phyloP scores from a whole-genome alignment of 1,284 basidiomycete genomes.

The Phaffia rhodozyma region DNA sequence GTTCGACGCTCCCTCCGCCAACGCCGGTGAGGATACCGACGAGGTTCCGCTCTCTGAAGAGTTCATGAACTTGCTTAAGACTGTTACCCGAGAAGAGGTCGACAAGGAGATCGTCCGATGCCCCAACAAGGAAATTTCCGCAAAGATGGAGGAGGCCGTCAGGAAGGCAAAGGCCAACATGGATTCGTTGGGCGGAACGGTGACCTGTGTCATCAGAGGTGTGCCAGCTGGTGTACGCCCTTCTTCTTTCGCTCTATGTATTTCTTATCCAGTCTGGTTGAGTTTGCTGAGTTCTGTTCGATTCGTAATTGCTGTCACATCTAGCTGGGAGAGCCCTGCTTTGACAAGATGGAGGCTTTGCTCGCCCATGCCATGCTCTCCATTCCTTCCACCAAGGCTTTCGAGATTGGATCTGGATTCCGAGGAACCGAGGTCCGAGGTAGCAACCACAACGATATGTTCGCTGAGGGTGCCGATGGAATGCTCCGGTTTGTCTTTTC shows the following conservation, averaged over 20 bases:
- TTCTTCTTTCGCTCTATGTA: background rate
- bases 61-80: slow-evolving; percentile 66
- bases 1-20: slow-evolving; percentile 38
- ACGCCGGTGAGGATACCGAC: slow-evolving; percentile 45
- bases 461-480: slow-evolving; percentile 56
- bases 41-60: slow-evolving; percentile 72
- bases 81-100: slow-evolving; percentile 73
- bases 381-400: slow-evolving; percentile 96
- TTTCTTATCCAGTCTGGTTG: background rate
- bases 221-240: slow-evolving; percentile 56
- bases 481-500: slow-evolving; percentile 20
- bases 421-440: slow-evolving; percentile 90
- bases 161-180: slow-evolving; percentile 77
- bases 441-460: slow-evolving; percentile 85
- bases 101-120: slow-evolving; percentile 83
- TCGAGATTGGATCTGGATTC: slow-evolving; percentile 97
- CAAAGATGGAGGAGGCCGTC: slow-evolving; percentile 87
- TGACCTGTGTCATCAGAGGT: slow-evolving; percentile 89
- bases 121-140: slow-evolving; percentile 75
- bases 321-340: slow-evolving; percentile 82
- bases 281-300: background rate
- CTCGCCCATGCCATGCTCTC: slow-evolving; percentile 97
- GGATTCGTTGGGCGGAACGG: slow-evolving; percentile 94
- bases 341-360: slow-evolving; percentile 96
- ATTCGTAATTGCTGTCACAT: background rate